Evolutionary conservation across 2,329 filamentous ascomycete species (phyloP).

Genomic region (Cercospora beticola): DNA sequence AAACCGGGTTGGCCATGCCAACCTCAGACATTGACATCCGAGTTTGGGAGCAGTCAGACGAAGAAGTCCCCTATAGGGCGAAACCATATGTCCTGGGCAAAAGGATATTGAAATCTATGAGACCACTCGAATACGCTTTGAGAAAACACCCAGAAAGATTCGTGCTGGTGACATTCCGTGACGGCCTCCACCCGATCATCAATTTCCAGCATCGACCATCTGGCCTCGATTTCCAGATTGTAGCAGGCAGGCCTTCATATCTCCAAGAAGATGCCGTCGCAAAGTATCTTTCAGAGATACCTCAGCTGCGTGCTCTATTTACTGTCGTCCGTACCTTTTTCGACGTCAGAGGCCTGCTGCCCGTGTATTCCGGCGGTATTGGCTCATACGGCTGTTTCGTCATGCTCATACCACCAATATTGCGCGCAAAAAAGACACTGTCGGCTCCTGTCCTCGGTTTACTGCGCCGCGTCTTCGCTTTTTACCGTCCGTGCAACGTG

Average conservation of each 20-base stretch:
- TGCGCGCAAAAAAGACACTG: constrained; percentile 8
- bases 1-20: constrained; percentile 53
- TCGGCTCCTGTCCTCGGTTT: constrained; percentile 36
- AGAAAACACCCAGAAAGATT: neutral
- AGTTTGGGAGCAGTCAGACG: constrained; percentile 37
- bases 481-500: constrained; percentile 43
- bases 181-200: constrained; percentile 44
- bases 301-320: constrained; percentile 52
- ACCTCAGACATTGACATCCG: constrained; percentile 57
- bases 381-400: constrained; percentile 57
- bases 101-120: constrained; percentile 14
- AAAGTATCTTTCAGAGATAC: constrained; percentile 51
- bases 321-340: constrained; percentile 52
- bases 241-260: constrained; percentile 45
- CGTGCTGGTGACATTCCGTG: constrained; percentile 18
- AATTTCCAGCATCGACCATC: constrained; percentile 47
- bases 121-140: constrained; percentile 15
- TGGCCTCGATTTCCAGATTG: constrained; percentile 54
- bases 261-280: constrained; percentile 46
- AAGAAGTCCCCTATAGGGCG: constrained; percentile 1
- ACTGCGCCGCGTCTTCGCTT: constrained; percentile 51
- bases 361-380: constrained; percentile 51
- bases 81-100: neutral
- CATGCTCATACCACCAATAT: constrained; percentile 56
- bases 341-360: constrained; percentile 51